These are phyloP conservation scores for Aspergillus mulundensis DNA, from an alignment of 495 filamentous ascomycete genomes.

Conservation along the genomic window DNA sequence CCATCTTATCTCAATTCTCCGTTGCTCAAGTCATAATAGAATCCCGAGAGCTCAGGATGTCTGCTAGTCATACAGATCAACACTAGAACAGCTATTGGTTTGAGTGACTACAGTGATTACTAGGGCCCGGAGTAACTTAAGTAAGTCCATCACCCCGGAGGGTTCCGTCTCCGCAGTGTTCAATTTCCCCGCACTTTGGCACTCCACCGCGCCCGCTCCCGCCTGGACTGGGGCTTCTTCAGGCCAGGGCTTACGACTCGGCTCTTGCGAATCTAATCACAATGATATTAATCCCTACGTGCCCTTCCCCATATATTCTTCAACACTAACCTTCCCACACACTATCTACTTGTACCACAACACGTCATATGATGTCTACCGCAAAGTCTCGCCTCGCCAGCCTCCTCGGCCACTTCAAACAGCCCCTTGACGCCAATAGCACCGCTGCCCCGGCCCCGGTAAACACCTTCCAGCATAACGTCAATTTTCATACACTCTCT, in stretches of 20 bases:
- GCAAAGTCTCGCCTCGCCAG: conserved; percentile 54
- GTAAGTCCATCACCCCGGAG: not conserved
- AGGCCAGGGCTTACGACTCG: not conserved
- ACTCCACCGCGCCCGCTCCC: not conserved
- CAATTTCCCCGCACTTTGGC: not conserved
- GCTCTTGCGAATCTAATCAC: not conserved
- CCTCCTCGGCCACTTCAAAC: conserved; percentile 60
- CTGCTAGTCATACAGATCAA: too few species aligned
- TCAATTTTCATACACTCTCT: conserved; percentile 75
- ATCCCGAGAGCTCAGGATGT: too few species aligned
- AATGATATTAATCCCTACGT: not conserved
- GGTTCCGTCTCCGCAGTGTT: not conserved
- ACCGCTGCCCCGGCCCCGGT: conserved; percentile 22
- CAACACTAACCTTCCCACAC: not conserved
- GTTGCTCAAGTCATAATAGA: too few species aligned
- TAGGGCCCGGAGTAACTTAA: not conserved
- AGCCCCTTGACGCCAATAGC: conserved; percentile 16
- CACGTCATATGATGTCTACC: conserved; percentile 26
- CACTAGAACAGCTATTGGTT: too few species aligned
- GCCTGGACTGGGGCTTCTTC: not conserved
- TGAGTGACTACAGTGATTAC: too few species aligned
- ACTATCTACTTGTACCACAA: not conserved
- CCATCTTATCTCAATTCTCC: too few species aligned
- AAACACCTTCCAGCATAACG: conserved; percentile 37
- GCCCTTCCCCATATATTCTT: not conserved